Base-by-base conservation (phyloP, 805 yeast genomes). In the Teunomyces kruisii region DNA sequence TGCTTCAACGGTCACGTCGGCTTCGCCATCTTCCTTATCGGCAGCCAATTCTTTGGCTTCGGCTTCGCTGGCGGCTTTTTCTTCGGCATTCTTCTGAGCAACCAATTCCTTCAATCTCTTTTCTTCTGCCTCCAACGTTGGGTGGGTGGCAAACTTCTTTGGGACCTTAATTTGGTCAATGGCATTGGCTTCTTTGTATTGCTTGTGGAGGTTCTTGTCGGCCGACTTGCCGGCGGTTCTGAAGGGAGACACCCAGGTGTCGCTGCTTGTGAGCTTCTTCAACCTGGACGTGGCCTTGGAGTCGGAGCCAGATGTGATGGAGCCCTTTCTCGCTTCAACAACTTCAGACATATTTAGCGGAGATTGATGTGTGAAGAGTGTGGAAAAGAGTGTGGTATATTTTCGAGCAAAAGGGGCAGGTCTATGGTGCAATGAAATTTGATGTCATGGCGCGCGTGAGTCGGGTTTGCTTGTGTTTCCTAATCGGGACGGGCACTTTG, bases 171-270 rank as follows among this genome's bases (percentile, higher is more conserved):
- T 49, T 24, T 59, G 56, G 19, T 58, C 56, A 39, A 71, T 63
- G 27, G 57, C 53, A 54, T 70, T 71, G 33, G 57, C 56, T 12
- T 64, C 66, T 45, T 61, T 61, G 46, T 64, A 70, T 52, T 70
- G 64, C 49, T 70, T 54, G 39, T 59, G 55, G 43, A 66, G 62
- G 53, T 65, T 69, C 13, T 22, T 35, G 15, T 24, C 24, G 39
- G 37, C 45, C 38, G 45, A 47, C 55, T 62, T 64, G 39, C 52
- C 57, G 31, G 50, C 26, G 5, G 55, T 48, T 54, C 76, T 61
- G 40, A 72, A 72, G n/a, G 76, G 76, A 4, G 76, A 70, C 10
- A 64, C 62, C 75, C 76, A 72, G 1, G 65, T 61, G 17, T 59
- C 49, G 31, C 63, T 58, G 22, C 65, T 51, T 22, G 67, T 55